Conservation (phyloP, 73 alveolate species). For the Stentor coeruleus region DNA sequence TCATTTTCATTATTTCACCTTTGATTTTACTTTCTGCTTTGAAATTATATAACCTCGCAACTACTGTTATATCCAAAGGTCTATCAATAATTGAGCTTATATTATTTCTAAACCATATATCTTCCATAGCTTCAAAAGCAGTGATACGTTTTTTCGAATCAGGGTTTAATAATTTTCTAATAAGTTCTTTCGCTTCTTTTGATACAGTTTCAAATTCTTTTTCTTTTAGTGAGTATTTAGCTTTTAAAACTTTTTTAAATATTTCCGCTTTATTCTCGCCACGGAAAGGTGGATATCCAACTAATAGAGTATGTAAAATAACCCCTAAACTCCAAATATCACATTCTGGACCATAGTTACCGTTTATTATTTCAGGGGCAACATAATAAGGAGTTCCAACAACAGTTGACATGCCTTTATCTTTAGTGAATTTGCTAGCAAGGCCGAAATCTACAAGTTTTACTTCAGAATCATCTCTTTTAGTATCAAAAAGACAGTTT, state of each 20-base stretch:
- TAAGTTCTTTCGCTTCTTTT: conserved; percentile 51
- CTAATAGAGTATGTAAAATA: conserved; percentile 62
- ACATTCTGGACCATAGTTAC: conserved; percentile 80
- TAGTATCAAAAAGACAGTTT: conserved; percentile 69
- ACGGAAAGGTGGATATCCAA: conserved; percentile 86
- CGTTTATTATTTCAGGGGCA: conserved; percentile 91
- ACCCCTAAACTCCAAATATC: conserved; percentile 91
- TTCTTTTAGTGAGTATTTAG: conserved; percentile 30
- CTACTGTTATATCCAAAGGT: too few species aligned
- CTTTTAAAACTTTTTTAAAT: conserved; percentile 59
- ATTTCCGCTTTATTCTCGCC: conserved; percentile 73
- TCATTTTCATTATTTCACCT: neutral
- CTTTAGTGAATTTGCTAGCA: conserved; percentile 39
- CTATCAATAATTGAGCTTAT: too few species aligned
- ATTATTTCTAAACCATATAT: conserved; percentile 16
- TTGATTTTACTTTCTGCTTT: neutral
- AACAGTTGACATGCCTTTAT: conserved; percentile 56
- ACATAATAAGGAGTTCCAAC: conserved; percentile 92
- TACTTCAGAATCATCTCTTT: conserved; percentile 61
- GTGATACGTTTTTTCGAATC: conserved; percentile 81
- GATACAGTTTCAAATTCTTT: conserved; percentile 39
- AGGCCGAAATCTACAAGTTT: conserved; percentile 89
- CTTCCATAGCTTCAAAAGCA: conserved; percentile 35
- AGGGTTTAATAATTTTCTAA: conserved; percentile 56
- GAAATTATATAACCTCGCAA: too few species aligned